Evolutionary conservation across 2,329 filamentous ascomycete genomes (phyloP), one percentile per base, ranked within the genome.

Genomic region (Cladophialophora psammophila): DNA sequence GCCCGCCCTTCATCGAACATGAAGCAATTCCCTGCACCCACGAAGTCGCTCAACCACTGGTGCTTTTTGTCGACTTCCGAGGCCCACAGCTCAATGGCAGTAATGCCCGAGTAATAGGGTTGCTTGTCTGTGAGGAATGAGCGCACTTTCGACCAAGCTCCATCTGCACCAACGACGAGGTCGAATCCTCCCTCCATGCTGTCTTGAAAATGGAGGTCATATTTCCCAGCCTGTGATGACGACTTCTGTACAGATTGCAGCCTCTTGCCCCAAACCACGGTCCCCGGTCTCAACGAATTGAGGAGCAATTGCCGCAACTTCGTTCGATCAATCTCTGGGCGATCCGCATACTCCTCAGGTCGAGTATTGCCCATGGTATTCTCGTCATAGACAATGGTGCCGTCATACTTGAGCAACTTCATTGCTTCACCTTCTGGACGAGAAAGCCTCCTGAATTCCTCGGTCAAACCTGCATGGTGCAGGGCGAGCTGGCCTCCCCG

Each of bases 281-380:
- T 82, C 4, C 75, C 80, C 7, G 77, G 73, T 0, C 85, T 79
- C 9, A 86, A 76, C 2, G 82, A 82, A 31, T 81, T 76, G 18
- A 80, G 74, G 8, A 86, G 75, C 3, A 87, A 76, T 53, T 79
- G 72, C 6, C 82, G 77, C 15, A 86, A 77, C 26, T 77, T 74
- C 5, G 76, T 70, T 18, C 85, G 81, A 73, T 88, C 85, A 67
- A 88, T 87, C 72, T 87, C 86, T 0, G 84, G 84, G 6, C 82
- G 78, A 64, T 81, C 78, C 18, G 58, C 31, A 6, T 64, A 66
- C 12, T 63, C 56, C n/a, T 67, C 57, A 1, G 55, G 57, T 40
- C 60, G 60, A 36, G 20, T 13, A 35, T 18, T 63, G 31, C 40
- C 54, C n/a, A 34, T 18, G 53, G 74, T 74, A 20, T 79, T 69